Base-by-base conservation (phyloP, 441 rosid species). In the Erodium moschatum region DNA sequence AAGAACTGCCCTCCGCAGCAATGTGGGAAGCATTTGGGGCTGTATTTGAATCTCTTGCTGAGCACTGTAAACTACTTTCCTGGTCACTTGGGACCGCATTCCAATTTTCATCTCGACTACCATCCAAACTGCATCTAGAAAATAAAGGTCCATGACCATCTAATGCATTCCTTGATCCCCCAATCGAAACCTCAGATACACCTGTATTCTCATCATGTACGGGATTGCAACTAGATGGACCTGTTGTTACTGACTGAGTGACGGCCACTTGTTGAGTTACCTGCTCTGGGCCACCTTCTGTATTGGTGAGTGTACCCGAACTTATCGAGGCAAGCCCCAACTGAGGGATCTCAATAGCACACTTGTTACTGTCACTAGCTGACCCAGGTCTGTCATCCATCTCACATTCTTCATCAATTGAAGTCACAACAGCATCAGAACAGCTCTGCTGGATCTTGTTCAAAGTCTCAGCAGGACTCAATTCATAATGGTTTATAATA, bases 401-500 rank as follows among this genome's bases (percentile, higher is more conserved):
- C 70, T 62, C 65, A 65, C 68, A 71, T 70, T 75, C 76, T 79
- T 77, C 76, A 80, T 78, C 70, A 67, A 66, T 78, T 62, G 67
- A 67, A 62, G 74, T 63, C 69, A 78, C 73, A 33, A 67, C 75
- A 70, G 73, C 81, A 70, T 68, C 77, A 9, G 83, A 73, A 70
- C 56, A 60, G 70, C 76, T 76, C 77, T 78, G 72, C 33, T 76
- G 83, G 12, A 77, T 75, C 69, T 73, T 74, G 64, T 75, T 73
- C 42, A 73, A 69, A 61, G 76, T 65, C 69, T 64, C 79, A 7
- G 52, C 58, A 65, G 65, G 75, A 75, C 71, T 77, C 50, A 82
- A 78, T 68, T 75, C 83, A 38, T 76, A 85, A 61, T 64, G 80
- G 67, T 82, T 80, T 69, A 71, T 67, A 29, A 72, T 76, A 72